phyloP scores from a whole-genome alignment of 192 early-diverging fungal species.

The Entomortierella chlamydospora region DNA sequence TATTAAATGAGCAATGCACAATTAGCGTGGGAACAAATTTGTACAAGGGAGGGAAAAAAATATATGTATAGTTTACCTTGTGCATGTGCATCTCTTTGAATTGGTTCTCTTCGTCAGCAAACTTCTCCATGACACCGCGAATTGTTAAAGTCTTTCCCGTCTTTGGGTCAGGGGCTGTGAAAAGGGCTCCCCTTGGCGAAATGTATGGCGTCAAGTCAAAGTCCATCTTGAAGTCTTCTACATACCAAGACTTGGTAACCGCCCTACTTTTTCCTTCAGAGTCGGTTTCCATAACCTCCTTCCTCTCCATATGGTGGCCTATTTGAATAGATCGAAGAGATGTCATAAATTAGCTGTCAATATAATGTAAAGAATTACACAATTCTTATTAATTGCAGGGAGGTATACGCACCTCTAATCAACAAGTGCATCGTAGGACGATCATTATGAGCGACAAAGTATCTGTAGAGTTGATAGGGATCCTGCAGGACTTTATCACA shows the following conservation, averaged over 20 bases:
- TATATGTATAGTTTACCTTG: too few relatives aligned
- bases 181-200: conserved; percentile 22
- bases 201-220: conserved; percentile 53
- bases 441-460: conserved; percentile 55
- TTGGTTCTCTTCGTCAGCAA: conserved; percentile 43
- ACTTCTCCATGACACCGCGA: conserved; percentile 44
- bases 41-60: too few relatives aligned
- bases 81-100: conserved; percentile 57
- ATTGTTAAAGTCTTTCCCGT: conserved; percentile 18
- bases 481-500: conserved; percentile 27
- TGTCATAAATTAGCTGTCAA: neutral
- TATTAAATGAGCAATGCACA: neutral
- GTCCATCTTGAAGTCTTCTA: conserved; percentile 51
- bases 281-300: conserved; percentile 8
- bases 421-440: conserved; percentile 36
- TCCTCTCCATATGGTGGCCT: conserved; percentile 43
- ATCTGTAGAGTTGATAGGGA: conserved; percentile 51
- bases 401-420: conserved; percentile 26
- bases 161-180: conserved; percentile 28
- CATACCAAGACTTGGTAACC: neutral
- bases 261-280: conserved; percentile 26
- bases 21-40: neutral
- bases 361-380: neutral
- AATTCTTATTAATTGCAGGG: too few relatives aligned
- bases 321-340: neutral